A percentile compares a stretch with the other conserved stretches of the same genome.
Evolutionary conservation across 805 yeast genomes (phyloP).

Genomic region (Kodamaea sagamina): DNA sequence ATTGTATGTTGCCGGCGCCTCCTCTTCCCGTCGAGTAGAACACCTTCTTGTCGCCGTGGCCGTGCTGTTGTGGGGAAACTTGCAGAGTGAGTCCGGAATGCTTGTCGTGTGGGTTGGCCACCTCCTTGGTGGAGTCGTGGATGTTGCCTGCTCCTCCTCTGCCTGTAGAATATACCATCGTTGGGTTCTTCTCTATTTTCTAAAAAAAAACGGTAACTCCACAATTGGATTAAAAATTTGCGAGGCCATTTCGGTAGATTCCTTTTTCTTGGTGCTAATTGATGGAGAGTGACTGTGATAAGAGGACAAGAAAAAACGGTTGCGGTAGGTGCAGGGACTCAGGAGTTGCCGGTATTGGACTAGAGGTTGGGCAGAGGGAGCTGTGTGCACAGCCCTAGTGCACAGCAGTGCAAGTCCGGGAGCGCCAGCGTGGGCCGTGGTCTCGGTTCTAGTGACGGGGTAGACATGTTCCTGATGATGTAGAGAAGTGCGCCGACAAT

Average conservation of each 20-base stretch:
- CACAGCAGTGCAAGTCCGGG: no score
- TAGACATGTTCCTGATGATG: not conserved
- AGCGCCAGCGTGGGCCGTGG: no score
- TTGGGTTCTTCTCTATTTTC: conserved; percentile 1
- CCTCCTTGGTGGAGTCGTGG: conserved; percentile 23
- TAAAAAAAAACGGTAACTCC: conserved; percentile 9
- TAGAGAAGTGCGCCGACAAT: conserved; percentile 7
- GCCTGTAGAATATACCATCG: conserved; percentile 36
- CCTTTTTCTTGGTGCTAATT: conserved; percentile 5
- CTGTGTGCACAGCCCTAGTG: no score
- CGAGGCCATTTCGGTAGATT: conserved; percentile 4
- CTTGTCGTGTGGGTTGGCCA: conserved; percentile 14
- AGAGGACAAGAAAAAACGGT: conserved; percentile 3
- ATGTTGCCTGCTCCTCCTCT: conserved; percentile 45
- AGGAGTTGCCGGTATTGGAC: no score
- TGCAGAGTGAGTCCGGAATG: conserved; percentile 4
- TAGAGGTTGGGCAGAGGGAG: no score
- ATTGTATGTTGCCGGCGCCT: conserved; percentile 70
- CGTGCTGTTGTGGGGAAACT: conserved; percentile 14
- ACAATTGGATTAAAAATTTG: not conserved
- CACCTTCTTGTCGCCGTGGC: conserved; percentile 26
- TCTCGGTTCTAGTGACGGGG: no score
- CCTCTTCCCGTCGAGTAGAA: conserved; percentile 75
- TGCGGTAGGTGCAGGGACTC: no score
- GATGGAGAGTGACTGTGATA: not conserved